phyloP scores from a whole-genome alignment of 345 rosid genomes.

The Streptanthus diversifolius region DNA sequence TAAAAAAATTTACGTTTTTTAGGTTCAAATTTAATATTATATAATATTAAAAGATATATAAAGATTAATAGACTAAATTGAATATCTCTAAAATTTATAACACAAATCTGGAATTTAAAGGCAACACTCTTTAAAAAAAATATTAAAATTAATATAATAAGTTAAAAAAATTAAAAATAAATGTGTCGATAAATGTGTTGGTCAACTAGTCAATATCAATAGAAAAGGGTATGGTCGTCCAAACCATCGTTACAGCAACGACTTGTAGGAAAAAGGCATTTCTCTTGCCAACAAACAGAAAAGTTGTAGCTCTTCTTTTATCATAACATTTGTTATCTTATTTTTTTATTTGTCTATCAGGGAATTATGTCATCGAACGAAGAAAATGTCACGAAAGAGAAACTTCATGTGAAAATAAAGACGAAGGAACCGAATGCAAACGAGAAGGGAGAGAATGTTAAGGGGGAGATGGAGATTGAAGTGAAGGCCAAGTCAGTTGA shows the following conservation, averaged over 20 bases:
- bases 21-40: too few species aligned
- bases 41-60: too few species aligned
- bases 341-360: neutral
- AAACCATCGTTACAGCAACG: neutral
- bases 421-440: slow-evolving; percentile 37
- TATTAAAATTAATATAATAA: too few species aligned
- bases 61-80: too few species aligned
- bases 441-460: slow-evolving; percentile 35
- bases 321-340: neutral
- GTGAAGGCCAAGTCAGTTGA: slow-evolving; percentile 55
- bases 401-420: slow-evolving; percentile 52
- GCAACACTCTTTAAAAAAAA: too few species aligned
- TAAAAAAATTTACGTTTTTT: too few species aligned
- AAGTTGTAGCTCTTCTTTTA: neutral
- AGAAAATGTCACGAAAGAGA: slow-evolving; percentile 51
- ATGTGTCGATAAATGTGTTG: neutral
- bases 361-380: slow-evolving; percentile 23
- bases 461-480: slow-evolving; percentile 53
- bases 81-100: too few species aligned
- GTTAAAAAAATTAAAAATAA: too few species aligned
- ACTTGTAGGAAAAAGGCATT: neutral
- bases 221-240: neutral
- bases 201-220: neutral
- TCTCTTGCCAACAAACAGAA: neutral
- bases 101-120: too few species aligned